Percentiles rank a stretch among this genome's conserved stretches.
phyloP scores from a whole-genome alignment of 169 alveolate genomes.

The Plasmodium billcollinsi region DNA sequence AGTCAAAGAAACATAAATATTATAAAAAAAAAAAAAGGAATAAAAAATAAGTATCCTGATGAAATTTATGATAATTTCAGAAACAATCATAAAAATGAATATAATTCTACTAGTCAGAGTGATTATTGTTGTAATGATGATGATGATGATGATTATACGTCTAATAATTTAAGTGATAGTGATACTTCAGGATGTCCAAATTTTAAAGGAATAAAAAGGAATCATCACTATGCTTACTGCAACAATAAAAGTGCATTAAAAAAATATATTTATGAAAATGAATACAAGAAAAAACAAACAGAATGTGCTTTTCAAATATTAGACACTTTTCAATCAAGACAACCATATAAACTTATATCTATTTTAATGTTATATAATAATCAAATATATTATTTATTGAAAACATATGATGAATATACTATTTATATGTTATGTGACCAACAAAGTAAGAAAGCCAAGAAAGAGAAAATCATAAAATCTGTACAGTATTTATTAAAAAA shows the following conservation, averaged over 20 bases:
- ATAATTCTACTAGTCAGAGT: not conserved
- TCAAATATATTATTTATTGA: slow-evolving; percentile 14
- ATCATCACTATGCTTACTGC: not conserved
- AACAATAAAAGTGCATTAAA: not conserved
- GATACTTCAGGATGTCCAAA: not conserved
- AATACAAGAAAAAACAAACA: no score
- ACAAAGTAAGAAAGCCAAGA: not conserved
- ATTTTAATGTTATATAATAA: slow-evolving; percentile 16
- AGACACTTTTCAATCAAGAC: slow-evolving; percentile 7
- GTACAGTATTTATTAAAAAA: not conserved
- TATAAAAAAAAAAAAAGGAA: no score
- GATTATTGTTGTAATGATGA: not conserved
- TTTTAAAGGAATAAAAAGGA: not conserved
- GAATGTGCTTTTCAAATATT: slow-evolving; percentile 13
- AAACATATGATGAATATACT: slow-evolving; percentile 19
- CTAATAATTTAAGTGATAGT: not conserved
- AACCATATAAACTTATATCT: slow-evolving; percentile 8
- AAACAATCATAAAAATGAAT: no score
- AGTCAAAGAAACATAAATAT: no score
- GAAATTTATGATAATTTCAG: no score
- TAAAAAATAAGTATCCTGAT: no score
- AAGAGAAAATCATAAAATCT: not conserved
- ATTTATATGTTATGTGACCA: slow-evolving; percentile 4
- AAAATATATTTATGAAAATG: not conserved
- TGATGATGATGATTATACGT: not conserved